These are phyloP conservation scores for Coffea canephora DNA, from an alignment of 257 asterid species.

Conservation along the genomic window DNA sequence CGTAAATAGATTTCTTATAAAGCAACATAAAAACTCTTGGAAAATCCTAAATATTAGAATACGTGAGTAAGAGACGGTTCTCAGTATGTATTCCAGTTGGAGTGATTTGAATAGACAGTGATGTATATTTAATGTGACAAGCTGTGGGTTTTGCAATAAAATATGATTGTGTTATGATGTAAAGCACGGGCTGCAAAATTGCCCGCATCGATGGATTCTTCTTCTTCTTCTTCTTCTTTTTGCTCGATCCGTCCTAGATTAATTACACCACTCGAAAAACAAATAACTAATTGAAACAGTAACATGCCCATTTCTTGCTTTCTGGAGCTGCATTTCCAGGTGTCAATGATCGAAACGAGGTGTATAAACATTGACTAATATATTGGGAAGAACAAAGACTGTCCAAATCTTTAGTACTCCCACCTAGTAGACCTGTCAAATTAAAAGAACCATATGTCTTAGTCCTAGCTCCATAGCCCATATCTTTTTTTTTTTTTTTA, in stretches of 20 bases:
- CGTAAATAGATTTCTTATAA: too few species aligned
- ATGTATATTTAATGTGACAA: not conserved
- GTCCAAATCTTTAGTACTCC: not conserved
- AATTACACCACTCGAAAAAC: not conserved
- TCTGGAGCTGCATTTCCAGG: not conserved
- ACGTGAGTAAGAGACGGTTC: too few species aligned
- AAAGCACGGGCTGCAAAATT: not conserved
- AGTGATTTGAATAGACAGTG: not conserved
- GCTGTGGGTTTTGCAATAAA: not conserved
- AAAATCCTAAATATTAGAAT: not conserved
- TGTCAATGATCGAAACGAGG: conserved; percentile 12
- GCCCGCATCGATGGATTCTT: not conserved
- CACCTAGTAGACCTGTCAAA: not conserved
- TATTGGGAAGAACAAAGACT: not conserved
- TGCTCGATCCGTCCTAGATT: conserved; percentile 22
- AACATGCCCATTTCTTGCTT: not conserved
- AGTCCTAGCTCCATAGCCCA: not conserved
- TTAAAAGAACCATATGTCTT: not conserved
- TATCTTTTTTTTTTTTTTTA: not conserved
- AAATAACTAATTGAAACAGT: not conserved
- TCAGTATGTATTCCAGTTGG: too few species aligned
- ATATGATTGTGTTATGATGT: too few species aligned
- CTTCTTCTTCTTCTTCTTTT: not conserved
- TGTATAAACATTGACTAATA: not conserved
- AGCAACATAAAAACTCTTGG: not conserved